A percentile compares a stretch with the other conserved stretches of the same genome.
These are phyloP conservation scores for Phytophthora podocarpi DNA, from an alignment of 352 stramenopile species.

Conservation along the genomic window DNA sequence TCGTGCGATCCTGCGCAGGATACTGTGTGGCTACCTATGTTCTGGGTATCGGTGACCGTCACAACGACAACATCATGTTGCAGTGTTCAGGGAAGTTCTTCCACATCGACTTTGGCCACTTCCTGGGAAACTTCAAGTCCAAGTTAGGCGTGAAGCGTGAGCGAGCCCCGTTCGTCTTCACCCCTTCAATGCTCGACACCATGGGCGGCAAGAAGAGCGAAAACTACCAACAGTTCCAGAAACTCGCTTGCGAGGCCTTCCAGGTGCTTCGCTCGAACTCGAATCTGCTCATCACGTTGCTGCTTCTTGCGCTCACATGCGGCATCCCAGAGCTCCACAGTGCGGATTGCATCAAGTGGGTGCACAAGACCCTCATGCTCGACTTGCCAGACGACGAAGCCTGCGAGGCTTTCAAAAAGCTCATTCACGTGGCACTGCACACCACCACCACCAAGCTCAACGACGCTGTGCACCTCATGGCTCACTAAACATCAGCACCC, in stretches of 20 bases:
- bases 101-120: constrained; percentile 97
- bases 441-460: constrained; percentile 86
- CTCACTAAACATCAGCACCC: too few species aligned
- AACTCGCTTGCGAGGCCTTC: constrained; percentile 71
- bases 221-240: constrained; percentile 79
- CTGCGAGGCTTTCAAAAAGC: constrained; percentile 63
- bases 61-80: constrained; percentile 97
- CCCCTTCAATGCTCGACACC: constrained; percentile 84
- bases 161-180: constrained; percentile 93
- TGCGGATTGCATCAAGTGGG: constrained; percentile 76
- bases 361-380: constrained; percentile 83
- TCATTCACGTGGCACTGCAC: constrained; percentile 78
- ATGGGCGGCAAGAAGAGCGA: constrained; percentile 84
- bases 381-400: constrained; percentile 70
- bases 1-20: constrained; percentile 87
- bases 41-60: constrained; percentile 92
- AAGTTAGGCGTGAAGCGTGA: constrained; percentile 93
- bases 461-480: constrained; percentile 86
- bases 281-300: constrained; percentile 83
- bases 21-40: constrained; percentile 96
- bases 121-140: constrained; percentile 95
- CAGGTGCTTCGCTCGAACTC: constrained; percentile 72
- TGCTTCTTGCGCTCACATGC: constrained; percentile 78
- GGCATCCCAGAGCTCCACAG: constrained; percentile 82
- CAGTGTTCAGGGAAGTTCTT: constrained; percentile 93